Evolutionary conservation across 768 basidiomycete species (phyloP).

Genomic region (Russula vinacea): DNA sequence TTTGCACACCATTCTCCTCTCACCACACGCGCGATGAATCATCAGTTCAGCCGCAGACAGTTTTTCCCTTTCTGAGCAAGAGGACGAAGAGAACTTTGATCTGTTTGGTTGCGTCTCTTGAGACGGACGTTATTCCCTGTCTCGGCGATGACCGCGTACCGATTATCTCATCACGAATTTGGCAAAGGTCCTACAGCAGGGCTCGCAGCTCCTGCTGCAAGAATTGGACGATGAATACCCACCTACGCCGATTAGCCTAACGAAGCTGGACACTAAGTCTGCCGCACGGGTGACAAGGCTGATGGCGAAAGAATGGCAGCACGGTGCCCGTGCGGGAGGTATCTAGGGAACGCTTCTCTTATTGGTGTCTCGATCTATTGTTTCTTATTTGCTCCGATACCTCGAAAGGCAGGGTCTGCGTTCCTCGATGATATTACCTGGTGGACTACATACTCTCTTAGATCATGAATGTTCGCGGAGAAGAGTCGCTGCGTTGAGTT

Average conservation of each 20-base stretch:
- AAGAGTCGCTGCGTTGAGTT: constrained; percentile 72
- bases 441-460: constrained; percentile 34
- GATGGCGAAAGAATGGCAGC: constrained; percentile 34
- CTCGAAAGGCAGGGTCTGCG: constrained; percentile 48
- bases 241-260: constrained; percentile 24
- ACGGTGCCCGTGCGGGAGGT: constrained; percentile 55
- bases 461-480: constrained; percentile 59
- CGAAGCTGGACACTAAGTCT: constrained; percentile 24
- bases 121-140: constrained; percentile 76
- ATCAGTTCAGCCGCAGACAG: constrained; percentile 54
- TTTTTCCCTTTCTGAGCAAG: constrained; percentile 63
- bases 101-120: constrained; percentile 73
- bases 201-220: constrained; percentile 51
- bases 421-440: neutral
- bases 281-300: neutral
- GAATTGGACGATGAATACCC: constrained; percentile 25
- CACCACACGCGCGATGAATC: neutral
- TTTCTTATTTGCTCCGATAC: constrained; percentile 75
- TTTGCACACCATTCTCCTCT: neutral
- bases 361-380: constrained; percentile 88
- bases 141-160: constrained; percentile 62
- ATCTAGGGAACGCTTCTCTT: constrained; percentile 82
- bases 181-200: constrained; percentile 66
- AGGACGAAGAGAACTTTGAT: constrained; percentile 82
- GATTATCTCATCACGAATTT: constrained; percentile 67